Evolutionary conservation across 139 green algal genomes (phyloP), one percentile per base, ranked within the genome.

Genomic region (Coccomyxa sp.): DNA sequence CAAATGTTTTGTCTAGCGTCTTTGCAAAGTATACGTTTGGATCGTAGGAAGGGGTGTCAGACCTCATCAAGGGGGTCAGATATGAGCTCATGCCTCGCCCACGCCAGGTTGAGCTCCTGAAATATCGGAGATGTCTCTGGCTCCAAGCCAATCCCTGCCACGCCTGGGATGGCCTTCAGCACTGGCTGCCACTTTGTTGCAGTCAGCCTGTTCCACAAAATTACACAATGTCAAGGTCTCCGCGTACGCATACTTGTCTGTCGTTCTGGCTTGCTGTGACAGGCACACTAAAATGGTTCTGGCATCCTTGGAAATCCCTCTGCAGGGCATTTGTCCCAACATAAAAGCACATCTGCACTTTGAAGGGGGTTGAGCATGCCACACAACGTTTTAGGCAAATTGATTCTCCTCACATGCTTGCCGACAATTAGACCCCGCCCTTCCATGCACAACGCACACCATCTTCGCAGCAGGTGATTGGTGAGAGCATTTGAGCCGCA

Each of bases 21-120:
- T 71, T 14, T 21, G 18, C 18, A 9, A 1, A 15, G 63, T 21
- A 68, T 71, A 25, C 18, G 9, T 71, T 71, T 11, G 1, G 1
- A 21, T 71, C 18, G 1, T 25, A 71, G 63, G 27, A 77, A 51
- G 71, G 71, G 27, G 71, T n/a, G 68, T 88, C 88, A 57, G 67
- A 87, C 83, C 21, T 80, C 67, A 17, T 58, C 82, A 16, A 79
- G 86, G 57, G 45, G 74, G 75, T 90, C 86, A 23, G 77, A 80
- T 71, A 82, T 59, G 4, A 91, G 67, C 74, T 91, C 88, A 79
- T 91, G 88, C 0, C 57, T 51, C 10, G 88, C 88, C 58, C 63
- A 91, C 25, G 87, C 85, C 58, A 88, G 30, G 59, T 91, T 91
- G n/a, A 91, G 83, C 76, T 85, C 79, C 85, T 91, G 85, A 10